These are phyloP conservation scores for Dimargaris xerosporica DNA, from an alignment of 192 early-diverging fungal genomes.

Conservation along the genomic window DNA sequence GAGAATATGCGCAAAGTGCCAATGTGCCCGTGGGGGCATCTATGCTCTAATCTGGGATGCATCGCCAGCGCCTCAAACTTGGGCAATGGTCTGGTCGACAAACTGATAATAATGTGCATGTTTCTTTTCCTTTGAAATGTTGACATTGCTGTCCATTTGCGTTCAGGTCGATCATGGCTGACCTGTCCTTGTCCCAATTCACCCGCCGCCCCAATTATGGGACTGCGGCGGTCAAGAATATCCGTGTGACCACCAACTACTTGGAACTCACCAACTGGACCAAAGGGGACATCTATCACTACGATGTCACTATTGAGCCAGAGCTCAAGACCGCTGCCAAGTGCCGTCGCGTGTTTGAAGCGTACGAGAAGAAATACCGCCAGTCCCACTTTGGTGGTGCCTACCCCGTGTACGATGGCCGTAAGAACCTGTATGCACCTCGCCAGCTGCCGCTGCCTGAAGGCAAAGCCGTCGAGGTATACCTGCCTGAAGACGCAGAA, in stretches of 20 bases:
- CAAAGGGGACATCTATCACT: slow-evolving; percentile 62
- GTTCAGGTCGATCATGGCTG: too few species aligned
- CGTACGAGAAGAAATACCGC: slow-evolving; percentile 37
- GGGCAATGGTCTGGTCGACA: too few species aligned
- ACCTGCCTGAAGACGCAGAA: background rate
- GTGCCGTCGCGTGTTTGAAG: slow-evolving; percentile 37
- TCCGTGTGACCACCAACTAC: slow-evolving; percentile 50
- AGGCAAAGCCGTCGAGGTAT: slow-evolving; percentile 42
- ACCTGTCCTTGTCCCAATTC: too few species aligned
- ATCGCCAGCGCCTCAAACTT: too few species aligned
- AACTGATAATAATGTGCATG: too few species aligned
- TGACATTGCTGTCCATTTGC: too few species aligned
- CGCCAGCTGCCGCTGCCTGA: slow-evolving; percentile 35
- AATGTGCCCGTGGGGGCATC: too few species aligned
- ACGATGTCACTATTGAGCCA: slow-evolving; percentile 66
- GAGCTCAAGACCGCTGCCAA: slow-evolving; percentile 18
- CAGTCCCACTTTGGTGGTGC: slow-evolving; percentile 39
- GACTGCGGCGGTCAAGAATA: too few species aligned
- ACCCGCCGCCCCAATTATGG: too few species aligned
- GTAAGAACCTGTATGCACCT: slow-evolving; percentile 59
- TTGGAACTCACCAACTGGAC: slow-evolving; percentile 57
- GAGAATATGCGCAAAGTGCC: too few species aligned
- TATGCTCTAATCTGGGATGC: too few species aligned
- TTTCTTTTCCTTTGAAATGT: too few species aligned
- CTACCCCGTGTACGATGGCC: slow-evolving; percentile 67